Conservation (phyloP, 805 yeast species). For the Lachancea kluyveri region DNA sequence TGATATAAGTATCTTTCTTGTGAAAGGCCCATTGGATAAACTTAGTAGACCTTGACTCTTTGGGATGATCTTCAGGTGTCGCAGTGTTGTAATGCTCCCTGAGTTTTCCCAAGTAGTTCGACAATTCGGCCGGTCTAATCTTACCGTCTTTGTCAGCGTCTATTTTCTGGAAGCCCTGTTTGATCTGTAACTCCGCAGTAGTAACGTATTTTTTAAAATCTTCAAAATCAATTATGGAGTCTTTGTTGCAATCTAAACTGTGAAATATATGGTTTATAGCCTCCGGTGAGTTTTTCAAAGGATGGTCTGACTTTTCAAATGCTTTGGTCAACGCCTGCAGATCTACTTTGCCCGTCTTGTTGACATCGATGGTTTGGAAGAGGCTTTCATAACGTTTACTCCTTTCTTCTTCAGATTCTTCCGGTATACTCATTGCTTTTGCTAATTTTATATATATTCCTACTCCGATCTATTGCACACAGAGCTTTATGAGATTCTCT, state of each 20-base stretch:
- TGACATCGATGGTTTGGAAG: constrained; percentile 39
- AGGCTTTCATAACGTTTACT: constrained; percentile 35
- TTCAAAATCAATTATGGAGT: constrained; percentile 50
- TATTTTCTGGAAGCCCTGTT: constrained; percentile 57
- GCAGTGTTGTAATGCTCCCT: constrained; percentile 32
- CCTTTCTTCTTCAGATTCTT: constrained; percentile 23
- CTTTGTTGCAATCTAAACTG: constrained; percentile 53
- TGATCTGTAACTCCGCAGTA: constrained; percentile 66
- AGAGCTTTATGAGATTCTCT: too few species aligned
- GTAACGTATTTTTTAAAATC: constrained; percentile 62
- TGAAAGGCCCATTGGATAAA: constrained; percentile 30
- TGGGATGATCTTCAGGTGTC: neutral
- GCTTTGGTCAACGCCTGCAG: constrained; percentile 34
- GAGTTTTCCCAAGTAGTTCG: constrained; percentile 52
- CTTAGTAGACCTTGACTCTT: constrained; percentile 6
- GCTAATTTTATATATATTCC: too few species aligned
- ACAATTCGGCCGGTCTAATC: constrained; percentile 59
- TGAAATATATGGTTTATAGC: constrained; percentile 53
- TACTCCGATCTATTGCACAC: too few species aligned
- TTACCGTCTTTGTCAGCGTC: constrained; percentile 72
- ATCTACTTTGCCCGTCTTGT: constrained; percentile 34
- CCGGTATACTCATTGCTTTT: constrained; percentile 6
- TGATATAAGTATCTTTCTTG: constrained; percentile 41
- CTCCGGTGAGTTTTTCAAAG: constrained; percentile 52
- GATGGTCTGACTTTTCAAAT: constrained; percentile 48